Base-by-base conservation (phyloP, 495 filamentous ascomycete genomes). In the Neurospora africana region DNA sequence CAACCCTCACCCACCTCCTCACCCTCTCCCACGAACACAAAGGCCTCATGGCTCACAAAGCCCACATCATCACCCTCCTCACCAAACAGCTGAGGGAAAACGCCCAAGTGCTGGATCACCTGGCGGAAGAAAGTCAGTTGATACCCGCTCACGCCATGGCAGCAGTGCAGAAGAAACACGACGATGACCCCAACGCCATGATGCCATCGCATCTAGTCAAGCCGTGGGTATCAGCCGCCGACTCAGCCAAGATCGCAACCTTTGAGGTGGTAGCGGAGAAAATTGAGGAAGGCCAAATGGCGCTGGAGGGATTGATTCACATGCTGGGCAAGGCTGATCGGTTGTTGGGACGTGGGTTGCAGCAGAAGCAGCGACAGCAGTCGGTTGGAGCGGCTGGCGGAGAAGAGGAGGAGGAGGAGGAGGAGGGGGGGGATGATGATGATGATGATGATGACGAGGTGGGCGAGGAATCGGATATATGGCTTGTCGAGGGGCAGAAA, bases 71-170 rank as follows among this genome's bases (percentile, higher is more conserved):
- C 41, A 83, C 81, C 11, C 77, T 85, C 36, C 82, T 93, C 19
- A 78, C 84, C 4, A 89, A 87, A 74, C 88, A 91, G 71, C 84
- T 88, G 69, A 84, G 85, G 23, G 88, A 88, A 3, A 84, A 85
- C 10, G 82, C 85, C 44, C 86, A 88, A 70, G 77, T 80, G 0
- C 80, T 92, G 13, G 85, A 87, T 68, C 89, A 88, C 39, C 79
- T 92, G 2, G 83, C 84, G 15, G 88, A 92, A 40, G 91, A 93
- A 73, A 91, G 89, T 75, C 89, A 92, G 70, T 83, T 93, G 5
- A 84, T 92, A 2, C 89, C 87, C 0, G 83, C 86, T 44, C 88
- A 91, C 70, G 89, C 90, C 1, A 77, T 88, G 61, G 82, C 85
- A 2, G 76, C 76, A 11, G 69, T 47, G 17, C 74, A 77, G 19